Conservation (phyloP, 495 filamentous ascomycete species). For the Neurospora sp. region DNA sequence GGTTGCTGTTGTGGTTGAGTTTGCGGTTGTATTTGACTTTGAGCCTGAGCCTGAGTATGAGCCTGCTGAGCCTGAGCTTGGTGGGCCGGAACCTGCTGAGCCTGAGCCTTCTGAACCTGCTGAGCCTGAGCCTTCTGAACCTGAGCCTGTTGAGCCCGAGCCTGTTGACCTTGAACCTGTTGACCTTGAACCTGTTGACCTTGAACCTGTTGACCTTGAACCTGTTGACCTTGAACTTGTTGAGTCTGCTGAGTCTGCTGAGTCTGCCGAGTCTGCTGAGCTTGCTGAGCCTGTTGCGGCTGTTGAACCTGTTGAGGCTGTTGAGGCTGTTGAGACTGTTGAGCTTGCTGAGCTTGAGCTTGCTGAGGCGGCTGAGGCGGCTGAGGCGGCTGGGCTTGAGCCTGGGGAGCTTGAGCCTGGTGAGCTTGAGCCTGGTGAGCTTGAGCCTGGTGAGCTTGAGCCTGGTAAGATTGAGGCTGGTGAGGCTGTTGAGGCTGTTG, state of each 20-base stretch:
- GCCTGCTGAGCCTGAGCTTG: neutral
- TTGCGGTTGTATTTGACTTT: neutral
- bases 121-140: slow-evolving; percentile 7
- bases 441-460: neutral
- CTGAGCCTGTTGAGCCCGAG: neutral
- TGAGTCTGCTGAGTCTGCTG: neutral
- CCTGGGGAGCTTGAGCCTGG: neutral
- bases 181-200: too few species aligned
- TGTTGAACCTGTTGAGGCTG: neutral
- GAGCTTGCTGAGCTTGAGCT: neutral
- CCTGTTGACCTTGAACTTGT: too few species aligned
- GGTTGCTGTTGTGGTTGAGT: neutral
- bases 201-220: too few species aligned
- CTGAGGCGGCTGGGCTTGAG: neutral
- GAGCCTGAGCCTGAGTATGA: neutral
- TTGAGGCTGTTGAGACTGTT: neutral
- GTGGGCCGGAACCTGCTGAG: slow-evolving; percentile 6
- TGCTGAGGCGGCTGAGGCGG: neutral
- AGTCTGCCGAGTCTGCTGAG: neutral
- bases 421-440: neutral
- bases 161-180: too few species aligned
- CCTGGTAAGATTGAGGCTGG: neutral
- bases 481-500: neutral
- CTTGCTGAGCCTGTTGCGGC: neutral
- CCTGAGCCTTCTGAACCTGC: slow-evolving; percentile 11